Conservation (phyloP, 139 green algal species). For the Micractinium sp. region DNA sequence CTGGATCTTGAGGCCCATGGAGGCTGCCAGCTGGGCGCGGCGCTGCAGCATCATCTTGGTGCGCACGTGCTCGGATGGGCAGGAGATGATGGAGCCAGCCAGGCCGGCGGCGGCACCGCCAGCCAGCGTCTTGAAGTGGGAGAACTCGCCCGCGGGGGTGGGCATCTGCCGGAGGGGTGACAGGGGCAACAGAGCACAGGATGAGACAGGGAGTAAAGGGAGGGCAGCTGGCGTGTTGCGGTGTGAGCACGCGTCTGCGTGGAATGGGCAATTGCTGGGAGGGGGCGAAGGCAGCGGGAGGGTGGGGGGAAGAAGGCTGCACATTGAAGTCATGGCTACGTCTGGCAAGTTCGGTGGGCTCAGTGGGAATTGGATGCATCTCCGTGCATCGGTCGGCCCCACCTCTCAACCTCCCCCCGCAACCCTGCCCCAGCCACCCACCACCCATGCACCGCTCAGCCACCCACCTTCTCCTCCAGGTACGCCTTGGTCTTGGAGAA, state of each 20-base stretch:
- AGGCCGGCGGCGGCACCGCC: background rate
- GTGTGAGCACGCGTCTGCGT: background rate
- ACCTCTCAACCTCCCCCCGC: too few species aligned
- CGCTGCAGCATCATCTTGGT: conserved; percentile 25
- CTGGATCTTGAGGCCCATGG: conserved; percentile 9
- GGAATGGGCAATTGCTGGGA: too few species aligned
- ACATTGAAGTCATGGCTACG: too few species aligned
- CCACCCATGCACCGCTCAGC: background rate
- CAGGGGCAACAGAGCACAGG: background rate
- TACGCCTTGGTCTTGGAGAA: conserved; percentile 13
- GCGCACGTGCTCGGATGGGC: conserved; percentile 16
- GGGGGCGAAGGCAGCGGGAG: background rate
- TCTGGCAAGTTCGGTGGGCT: too few species aligned
- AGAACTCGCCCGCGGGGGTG: background rate
- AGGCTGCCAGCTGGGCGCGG: background rate
- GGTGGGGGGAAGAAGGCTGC: background rate
- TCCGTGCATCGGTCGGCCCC: too few species aligned
- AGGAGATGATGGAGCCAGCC: background rate
- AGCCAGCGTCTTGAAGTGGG: background rate
- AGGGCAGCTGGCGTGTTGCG: background rate
- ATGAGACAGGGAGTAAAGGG: background rate
- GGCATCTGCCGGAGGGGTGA: background rate
- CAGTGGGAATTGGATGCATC: too few species aligned
- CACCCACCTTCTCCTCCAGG: conserved; percentile 1
- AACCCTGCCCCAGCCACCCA: background rate